Percentiles rank a stretch among this genome's conserved stretches.
phyloP scores from a whole-genome alignment of 306 rosid species.

The Mimosa bimucronata region DNA sequence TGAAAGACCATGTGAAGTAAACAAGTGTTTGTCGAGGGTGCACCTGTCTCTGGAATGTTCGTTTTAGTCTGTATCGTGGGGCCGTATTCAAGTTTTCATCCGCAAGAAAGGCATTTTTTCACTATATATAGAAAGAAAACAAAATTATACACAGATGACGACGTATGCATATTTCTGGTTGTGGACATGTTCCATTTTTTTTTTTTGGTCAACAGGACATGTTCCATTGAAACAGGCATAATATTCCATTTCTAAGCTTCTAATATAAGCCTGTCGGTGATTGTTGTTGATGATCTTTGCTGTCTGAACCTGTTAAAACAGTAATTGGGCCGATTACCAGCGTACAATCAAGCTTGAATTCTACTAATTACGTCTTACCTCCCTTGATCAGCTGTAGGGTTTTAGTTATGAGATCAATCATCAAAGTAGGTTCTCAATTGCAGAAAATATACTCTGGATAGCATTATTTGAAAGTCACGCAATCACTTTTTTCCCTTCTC shows the following conservation, averaged over 20 bases:
- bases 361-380: neutral
- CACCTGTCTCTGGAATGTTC: conserved; percentile 54
- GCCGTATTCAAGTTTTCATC: conserved; percentile 60
- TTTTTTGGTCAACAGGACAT: too few relatives aligned
- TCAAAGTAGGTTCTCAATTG: neutral
- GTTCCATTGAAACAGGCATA: conserved; percentile 33
- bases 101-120: conserved; percentile 61
- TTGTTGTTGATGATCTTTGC: conserved; percentile 36
- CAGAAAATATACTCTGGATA: neutral
- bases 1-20: neutral
- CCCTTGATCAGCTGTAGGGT: neutral
- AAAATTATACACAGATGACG: conserved; percentile 26
- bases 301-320: neutral
- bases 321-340: neutral
- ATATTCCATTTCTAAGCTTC: neutral
- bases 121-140: conserved; percentile 42
- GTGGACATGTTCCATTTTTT: conserved; percentile 38
- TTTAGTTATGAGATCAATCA: neutral
- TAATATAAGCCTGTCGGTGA: conserved; percentile 31
- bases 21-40: conserved; percentile 42
- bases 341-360: neutral
- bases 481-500: neutral
- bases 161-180: conserved; percentile 15
- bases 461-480: conserved; percentile 30
- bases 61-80: conserved; percentile 68